Evolutionary conservation across 2,329 filamentous ascomycete species (phyloP).

Genomic region (Cladosporium phlei): DNA sequence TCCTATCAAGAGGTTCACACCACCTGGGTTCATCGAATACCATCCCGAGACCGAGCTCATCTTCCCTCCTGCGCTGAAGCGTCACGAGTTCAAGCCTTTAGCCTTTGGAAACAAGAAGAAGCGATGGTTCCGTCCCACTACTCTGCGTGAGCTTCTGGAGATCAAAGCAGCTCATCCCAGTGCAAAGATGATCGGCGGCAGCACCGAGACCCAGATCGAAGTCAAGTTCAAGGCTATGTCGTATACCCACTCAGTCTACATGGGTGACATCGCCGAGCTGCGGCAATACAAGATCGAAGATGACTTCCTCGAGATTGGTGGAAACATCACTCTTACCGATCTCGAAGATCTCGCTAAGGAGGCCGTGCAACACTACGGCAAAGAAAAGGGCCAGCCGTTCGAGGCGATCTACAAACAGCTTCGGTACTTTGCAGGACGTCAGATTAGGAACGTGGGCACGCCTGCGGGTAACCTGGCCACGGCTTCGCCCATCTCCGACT

Average conservation of each 20-base stretch:
- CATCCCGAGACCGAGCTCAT: constrained; percentile 92
- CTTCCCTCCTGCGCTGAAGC: constrained; percentile 80
- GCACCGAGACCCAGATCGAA: constrained; percentile 96
- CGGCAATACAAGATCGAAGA: constrained; percentile 75
- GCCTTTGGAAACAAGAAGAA: constrained; percentile 93
- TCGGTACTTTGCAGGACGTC: constrained; percentile 87
- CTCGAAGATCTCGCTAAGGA: constrained; percentile 78
- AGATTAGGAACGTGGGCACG: constrained; percentile 96
- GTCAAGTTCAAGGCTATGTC: constrained; percentile 95
- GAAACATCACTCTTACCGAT: constrained; percentile 88
- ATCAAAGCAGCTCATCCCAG: constrained; percentile 82
- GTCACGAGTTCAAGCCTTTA: constrained; percentile 74
- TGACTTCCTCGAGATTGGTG: constrained; percentile 83
- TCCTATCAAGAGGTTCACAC: constrained; percentile 63
- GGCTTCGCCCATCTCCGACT: constrained; percentile 90
- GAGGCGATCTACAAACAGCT: constrained; percentile 90
- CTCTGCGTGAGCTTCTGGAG: constrained; percentile 77
- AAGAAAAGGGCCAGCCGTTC: constrained; percentile 69
- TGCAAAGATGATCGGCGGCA: constrained; percentile 92
- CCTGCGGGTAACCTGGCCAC: constrained; percentile 92
- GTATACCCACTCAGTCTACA: constrained; percentile 84
- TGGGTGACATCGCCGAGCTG: constrained; percentile 88
- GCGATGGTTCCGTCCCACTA: constrained; percentile 87
- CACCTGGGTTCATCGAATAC: constrained; percentile 90
- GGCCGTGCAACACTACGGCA: constrained; percentile 74